phyloP scores from a whole-genome alignment of 2,329 filamentous ascomycete genomes.

The Didymellaceae sp. region DNA sequence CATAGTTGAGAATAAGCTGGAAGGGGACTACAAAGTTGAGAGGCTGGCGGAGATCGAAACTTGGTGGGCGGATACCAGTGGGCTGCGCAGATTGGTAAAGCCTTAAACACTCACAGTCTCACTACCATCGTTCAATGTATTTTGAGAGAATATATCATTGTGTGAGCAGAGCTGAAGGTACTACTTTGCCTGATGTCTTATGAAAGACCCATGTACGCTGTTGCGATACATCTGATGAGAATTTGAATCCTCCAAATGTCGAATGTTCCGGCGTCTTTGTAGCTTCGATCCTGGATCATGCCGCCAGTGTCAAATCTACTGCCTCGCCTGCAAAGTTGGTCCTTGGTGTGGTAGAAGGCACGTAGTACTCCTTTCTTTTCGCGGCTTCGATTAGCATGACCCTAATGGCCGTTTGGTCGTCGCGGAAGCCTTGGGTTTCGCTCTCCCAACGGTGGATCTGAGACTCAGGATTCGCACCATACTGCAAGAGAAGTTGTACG shows the following conservation, averaged over 20 bases:
- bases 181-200: no score
- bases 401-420: neutral
- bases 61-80: slow-evolving; percentile 1
- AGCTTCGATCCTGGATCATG: neutral
- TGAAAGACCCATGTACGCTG: no score
- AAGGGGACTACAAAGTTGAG: neutral
- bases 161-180: no score
- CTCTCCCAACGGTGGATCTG: neutral
- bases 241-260: no score
- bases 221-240: no score
- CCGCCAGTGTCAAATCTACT: neutral
- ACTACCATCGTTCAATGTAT: no score
- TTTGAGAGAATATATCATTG: no score
- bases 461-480: neutral
- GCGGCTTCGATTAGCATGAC: neutral
- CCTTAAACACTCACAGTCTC: neutral
- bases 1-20: neutral
- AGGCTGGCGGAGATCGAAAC: neutral
- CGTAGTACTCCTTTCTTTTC: neutral
- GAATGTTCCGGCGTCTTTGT: no score
- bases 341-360: neutral
- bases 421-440: neutral
- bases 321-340: neutral
- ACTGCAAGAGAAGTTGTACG: neutral
- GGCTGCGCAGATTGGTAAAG: slow-evolving; percentile 2